A percentile compares a stretch with the other conserved stretches of the same genome.
phyloP scores from a whole-genome alignment of 2,329 filamentous ascomycete species.

The Aureobasidium sp. region DNA sequence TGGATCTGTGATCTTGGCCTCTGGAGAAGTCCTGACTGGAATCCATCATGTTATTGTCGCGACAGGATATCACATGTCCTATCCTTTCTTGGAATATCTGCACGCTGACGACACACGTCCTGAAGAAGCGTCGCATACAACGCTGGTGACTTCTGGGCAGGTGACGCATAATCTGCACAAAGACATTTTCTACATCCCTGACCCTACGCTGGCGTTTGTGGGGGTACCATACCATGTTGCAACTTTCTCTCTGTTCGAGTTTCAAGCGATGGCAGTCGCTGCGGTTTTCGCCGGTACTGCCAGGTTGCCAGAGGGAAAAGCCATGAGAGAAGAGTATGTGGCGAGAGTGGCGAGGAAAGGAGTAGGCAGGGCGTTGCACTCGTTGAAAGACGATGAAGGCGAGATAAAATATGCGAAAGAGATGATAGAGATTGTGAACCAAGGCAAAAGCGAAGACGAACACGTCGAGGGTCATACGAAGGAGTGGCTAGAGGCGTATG shows the following conservation, averaged over 20 bases:
- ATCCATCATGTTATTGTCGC: constrained; percentile 59
- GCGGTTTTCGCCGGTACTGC: constrained; percentile 49
- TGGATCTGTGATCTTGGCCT: constrained; percentile 45
- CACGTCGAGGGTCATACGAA: constrained; percentile 31
- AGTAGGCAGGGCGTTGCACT: constrained; percentile 40
- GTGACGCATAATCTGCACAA: constrained; percentile 61
- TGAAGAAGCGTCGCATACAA: constrained; percentile 43
- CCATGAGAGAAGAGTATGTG: constrained; percentile 39
- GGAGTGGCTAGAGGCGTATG: constrained; percentile 32
- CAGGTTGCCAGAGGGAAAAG: constrained; percentile 38
- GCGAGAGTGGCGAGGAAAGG: constrained; percentile 33
- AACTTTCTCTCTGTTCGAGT: constrained; percentile 64
- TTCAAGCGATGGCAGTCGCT: constrained; percentile 57
- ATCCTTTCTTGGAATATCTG: constrained; percentile 55
- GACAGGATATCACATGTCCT: constrained; percentile 62
- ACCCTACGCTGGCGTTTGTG: constrained; percentile 54
- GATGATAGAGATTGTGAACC: constrained; percentile 35
- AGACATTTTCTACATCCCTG: constrained; percentile 64
- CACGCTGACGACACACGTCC: constrained; percentile 40
- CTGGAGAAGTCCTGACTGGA: constrained; percentile 46
- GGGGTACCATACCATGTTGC: constrained; percentile 60
- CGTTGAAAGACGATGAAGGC: constrained; percentile 31
- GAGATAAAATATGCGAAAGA: constrained; percentile 37
- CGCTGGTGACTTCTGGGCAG: constrained; percentile 58
- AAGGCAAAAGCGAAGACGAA: constrained; percentile 23